phyloP scores from a whole-genome alignment of 2,329 filamentous ascomycete genomes.

The Tolypocladium album region DNA sequence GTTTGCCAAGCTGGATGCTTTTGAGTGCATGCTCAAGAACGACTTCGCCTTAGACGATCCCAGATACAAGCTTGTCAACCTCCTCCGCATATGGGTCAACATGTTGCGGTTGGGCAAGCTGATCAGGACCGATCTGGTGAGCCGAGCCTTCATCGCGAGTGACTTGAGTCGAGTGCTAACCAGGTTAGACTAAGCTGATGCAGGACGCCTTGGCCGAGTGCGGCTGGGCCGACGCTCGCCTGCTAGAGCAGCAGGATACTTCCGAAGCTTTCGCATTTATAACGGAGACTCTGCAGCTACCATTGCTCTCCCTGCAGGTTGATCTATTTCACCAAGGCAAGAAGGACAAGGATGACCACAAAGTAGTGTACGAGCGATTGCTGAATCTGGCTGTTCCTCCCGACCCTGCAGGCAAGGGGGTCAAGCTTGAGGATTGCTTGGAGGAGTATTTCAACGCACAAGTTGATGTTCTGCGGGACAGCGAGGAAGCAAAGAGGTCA shows the following conservation, averaged over 20 bases:
- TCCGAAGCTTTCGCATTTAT: constrained; percentile 95
- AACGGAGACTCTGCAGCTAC: constrained; percentile 78
- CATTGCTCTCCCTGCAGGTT: constrained; percentile 82
- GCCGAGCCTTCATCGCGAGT: constrained; percentile 10
- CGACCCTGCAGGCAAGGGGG: constrained; percentile 55
- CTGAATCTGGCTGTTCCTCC: constrained; percentile 85
- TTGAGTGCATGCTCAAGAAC: constrained; percentile 83
- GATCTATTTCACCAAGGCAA: constrained; percentile 90
- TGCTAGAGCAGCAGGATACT: constrained; percentile 80
- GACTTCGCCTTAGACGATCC: constrained; percentile 58
- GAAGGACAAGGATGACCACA: constrained; percentile 80
- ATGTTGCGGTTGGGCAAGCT: constrained; percentile 75
- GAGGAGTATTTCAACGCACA: constrained; percentile 92
- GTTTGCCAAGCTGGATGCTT: constrained; percentile 83
- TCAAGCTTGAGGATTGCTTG: constrained; percentile 82
- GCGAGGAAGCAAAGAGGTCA: constrained; percentile 40
- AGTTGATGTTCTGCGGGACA: constrained; percentile 77
- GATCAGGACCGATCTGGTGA: constrained; percentile 74
- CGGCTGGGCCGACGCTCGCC: constrained; percentile 75
- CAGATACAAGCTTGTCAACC: constrained; percentile 61
- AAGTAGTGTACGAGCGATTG: constrained; percentile 83
- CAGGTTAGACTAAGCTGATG: constrained; percentile 60
- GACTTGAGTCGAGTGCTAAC: constrained; percentile 6
- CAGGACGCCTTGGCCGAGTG: constrained; percentile 75
- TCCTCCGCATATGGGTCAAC: constrained; percentile 88